phyloP scores from a whole-genome alignment of 495 filamentous ascomycete genomes.

The Penicillium simplicissimum region DNA sequence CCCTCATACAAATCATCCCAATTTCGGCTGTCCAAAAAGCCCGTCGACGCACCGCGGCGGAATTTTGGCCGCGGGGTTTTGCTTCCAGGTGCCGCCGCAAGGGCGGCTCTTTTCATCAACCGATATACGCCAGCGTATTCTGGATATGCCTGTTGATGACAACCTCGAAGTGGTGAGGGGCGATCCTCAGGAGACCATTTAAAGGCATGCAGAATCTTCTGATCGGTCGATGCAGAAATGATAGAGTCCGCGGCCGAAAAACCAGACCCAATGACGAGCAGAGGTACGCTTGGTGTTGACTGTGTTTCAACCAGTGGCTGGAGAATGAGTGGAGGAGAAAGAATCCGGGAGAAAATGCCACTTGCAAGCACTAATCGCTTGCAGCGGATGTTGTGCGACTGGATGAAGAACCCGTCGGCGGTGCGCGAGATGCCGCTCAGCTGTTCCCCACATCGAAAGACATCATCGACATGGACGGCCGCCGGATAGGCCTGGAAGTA shows the following conservation, averaged over 20 bases:
- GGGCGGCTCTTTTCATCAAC: conserved; percentile 59
- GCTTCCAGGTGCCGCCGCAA: conserved; percentile 21
- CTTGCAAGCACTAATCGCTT: conserved; percentile 64
- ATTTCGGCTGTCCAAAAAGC: conserved; percentile 47
- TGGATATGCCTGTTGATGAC: conserved; percentile 65
- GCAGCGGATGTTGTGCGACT: conserved; percentile 55
- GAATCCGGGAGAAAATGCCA: conserved; percentile 60
- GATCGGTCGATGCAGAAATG: conserved; percentile 50
- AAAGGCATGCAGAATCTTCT: conserved; percentile 62
- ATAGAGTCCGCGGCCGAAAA: conserved; percentile 68
- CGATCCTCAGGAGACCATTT: conserved; percentile 59
- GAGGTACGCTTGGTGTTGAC: conserved; percentile 30
- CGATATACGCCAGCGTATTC: conserved; percentile 67
- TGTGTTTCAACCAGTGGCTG: conserved; percentile 37
- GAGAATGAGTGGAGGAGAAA: conserved; percentile 54
- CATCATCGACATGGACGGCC: conserved; percentile 53
- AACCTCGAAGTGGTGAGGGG: conserved; percentile 60
- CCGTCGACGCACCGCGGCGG: conserved; percentile 41
- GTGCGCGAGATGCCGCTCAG: conserved; percentile 48
- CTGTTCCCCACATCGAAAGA: conserved; percentile 48
- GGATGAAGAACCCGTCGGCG: conserved; percentile 52
- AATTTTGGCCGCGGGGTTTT: conserved; percentile 28
- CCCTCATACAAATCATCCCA: conserved; percentile 60
- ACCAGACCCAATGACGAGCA: conserved; percentile 64
- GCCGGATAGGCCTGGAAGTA: conserved; percentile 60